phyloP scores from a whole-genome alignment of 2,329 filamentous ascomycete genomes.

The Fusarium staphyleae region DNA sequence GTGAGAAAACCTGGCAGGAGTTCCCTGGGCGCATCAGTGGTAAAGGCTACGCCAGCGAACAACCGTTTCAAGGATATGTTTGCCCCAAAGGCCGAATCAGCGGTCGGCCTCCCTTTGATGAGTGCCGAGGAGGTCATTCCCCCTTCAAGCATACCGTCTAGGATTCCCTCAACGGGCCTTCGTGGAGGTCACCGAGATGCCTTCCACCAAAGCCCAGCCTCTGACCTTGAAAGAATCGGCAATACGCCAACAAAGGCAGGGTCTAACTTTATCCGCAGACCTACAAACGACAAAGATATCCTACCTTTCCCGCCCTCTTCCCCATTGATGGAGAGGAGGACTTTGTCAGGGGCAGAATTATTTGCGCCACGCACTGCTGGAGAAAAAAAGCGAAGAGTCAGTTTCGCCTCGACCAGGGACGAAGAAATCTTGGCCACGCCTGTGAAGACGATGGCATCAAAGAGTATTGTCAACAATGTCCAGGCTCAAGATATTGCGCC shows the following conservation, averaged over 20 bases:
- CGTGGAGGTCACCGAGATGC: conserved; percentile 43
- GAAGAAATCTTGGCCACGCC: conserved; percentile 50
- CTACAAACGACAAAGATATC: conserved; percentile 35
- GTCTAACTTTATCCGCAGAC: conserved; percentile 43
- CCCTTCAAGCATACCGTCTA: conserved; percentile 49
- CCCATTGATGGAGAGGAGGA: conserved; percentile 43
- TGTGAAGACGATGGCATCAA: conserved; percentile 43
- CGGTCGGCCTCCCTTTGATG: conserved; percentile 30
- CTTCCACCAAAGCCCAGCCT: conserved; percentile 43
- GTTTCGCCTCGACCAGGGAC: conserved; percentile 20
- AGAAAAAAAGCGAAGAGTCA: conserved; percentile 27
- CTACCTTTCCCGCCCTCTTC: conserved; percentile 48
- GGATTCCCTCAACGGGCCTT: conserved; percentile 53
- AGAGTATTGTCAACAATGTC: conserved; percentile 15
- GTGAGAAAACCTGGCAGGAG: conserved; percentile 58
- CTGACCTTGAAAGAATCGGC: conserved; percentile 41
- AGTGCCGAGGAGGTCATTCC: conserved; percentile 45
- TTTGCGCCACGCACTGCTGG: conserved; percentile 20
- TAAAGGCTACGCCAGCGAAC: conserved; percentile 66
- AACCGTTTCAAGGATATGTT: conserved; percentile 62
- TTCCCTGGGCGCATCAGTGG: conserved; percentile 50
- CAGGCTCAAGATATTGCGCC: conserved; percentile 17
- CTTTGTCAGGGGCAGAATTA: conserved; percentile 18
- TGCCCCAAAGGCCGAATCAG: conserved; percentile 41
- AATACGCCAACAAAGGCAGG: conserved; percentile 43